Conservation (phyloP, 345 rosid genomes). For the Hevea brasiliensis region DNA sequence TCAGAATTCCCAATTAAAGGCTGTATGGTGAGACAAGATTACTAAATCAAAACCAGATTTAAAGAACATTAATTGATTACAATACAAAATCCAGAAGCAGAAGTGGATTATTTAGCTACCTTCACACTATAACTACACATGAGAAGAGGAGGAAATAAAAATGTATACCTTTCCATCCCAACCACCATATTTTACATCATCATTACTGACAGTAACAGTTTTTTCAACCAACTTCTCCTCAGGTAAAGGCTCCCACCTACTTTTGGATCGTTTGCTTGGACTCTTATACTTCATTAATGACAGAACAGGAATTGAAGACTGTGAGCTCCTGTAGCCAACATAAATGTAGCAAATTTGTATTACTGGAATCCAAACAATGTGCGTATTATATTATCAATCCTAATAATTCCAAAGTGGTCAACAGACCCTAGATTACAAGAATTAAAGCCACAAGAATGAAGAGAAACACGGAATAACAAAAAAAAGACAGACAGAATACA, state of each 20-base stretch:
- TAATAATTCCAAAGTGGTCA: no score
- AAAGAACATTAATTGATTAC: background rate
- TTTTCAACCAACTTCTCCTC: slow-evolving; percentile 62
- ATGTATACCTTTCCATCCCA: slow-evolving; percentile 66
- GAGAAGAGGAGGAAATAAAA: background rate
- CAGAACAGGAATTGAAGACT: slow-evolving; percentile 37
- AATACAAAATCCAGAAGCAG: background rate
- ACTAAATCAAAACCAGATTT: slow-evolving; percentile 14
- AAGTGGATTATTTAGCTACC: background rate
- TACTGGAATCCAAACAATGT: background rate
- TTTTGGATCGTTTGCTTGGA: slow-evolving; percentile 74
- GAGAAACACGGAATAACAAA: no score
- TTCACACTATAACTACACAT: background rate
- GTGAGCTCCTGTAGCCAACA: slow-evolving; percentile 31
- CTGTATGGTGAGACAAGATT: slow-evolving; percentile 38
- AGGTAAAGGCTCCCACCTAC: slow-evolving; percentile 96
- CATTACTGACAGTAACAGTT: slow-evolving; percentile 38
- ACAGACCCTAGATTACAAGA: background rate
- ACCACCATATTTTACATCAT: slow-evolving; percentile 52
- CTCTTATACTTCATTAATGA: slow-evolving; percentile 48
- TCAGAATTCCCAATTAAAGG: slow-evolving; percentile 37
- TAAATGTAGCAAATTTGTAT: background rate
- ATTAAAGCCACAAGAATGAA: background rate
- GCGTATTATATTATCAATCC: background rate
- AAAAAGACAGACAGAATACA: slow-evolving; percentile 19